These are phyloP conservation scores for Pseudozyma thailandica DNA, from an alignment of 1,284 basidiomycete species.

Conservation along the genomic window DNA sequence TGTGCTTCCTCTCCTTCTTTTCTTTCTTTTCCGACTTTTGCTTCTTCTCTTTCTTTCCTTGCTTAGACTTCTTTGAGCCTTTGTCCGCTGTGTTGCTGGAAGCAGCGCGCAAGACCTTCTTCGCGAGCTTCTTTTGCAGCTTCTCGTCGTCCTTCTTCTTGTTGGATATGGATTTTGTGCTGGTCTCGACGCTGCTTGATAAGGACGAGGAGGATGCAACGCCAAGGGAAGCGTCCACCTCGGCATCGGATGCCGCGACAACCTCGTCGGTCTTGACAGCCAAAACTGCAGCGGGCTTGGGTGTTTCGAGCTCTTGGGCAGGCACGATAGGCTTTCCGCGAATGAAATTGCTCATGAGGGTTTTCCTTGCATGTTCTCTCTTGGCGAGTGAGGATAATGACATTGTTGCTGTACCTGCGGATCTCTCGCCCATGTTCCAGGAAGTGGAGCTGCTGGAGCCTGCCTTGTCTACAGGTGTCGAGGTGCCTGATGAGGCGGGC, in stretches of 20 bases:
- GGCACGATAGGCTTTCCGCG: slow-evolving; percentile 54
- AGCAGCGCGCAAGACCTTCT: slow-evolving; percentile 15
- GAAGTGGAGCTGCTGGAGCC: slow-evolving; percentile 7
- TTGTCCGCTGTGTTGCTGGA: not conserved
- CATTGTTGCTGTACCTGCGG: slow-evolving; percentile 22
- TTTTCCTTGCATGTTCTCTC: slow-evolving; percentile 60
- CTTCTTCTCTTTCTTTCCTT: not conserved
- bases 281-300: not conserved
- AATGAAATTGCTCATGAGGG: slow-evolving; percentile 64
- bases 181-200: not conserved
- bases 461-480: slow-evolving; percentile 16
- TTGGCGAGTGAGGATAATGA: slow-evolving; percentile 60
- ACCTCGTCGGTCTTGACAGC: not conserved
- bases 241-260: slow-evolving; percentile 19
- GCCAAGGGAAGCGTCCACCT: slow-evolving; percentile 16
- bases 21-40: slow-evolving; percentile 3
- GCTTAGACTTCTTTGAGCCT: slow-evolving; percentile 10
- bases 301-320: slow-evolving; percentile 9
- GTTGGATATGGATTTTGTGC: not conserved
- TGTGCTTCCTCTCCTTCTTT: slow-evolving; percentile 24
- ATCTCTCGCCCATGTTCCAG: slow-evolving; percentile 37
- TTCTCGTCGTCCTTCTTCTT: slow-evolving; percentile 14
- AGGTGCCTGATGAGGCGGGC: slow-evolving; percentile 18
- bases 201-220: slow-evolving; percentile 5
- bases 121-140: slow-evolving; percentile 28